Conservation (phyloP, 2,329 filamentous ascomycete species). For the Stemphylium beticola region DNA sequence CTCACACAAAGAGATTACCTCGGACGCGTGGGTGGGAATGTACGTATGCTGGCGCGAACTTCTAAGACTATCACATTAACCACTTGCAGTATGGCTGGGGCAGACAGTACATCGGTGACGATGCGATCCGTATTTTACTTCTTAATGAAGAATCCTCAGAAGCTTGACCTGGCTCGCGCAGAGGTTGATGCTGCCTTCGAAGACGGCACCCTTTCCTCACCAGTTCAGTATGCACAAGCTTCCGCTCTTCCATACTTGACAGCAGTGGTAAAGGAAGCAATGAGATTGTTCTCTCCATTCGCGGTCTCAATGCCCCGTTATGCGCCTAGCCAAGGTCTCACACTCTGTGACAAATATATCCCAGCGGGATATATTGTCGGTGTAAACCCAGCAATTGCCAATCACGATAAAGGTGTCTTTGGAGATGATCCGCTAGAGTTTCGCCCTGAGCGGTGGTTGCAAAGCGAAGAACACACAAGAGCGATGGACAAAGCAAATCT, state of each 20-base stretch:
- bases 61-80: not conserved
- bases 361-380: slow-evolving; percentile 74
- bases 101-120: slow-evolving; percentile 46
- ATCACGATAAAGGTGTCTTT: slow-evolving; percentile 2
- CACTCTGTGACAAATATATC: slow-evolving; percentile 67
- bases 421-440: slow-evolving; percentile 4
- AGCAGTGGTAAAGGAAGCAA: slow-evolving; percentile 77
- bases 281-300: slow-evolving; percentile 74
- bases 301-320: slow-evolving; percentile 75
- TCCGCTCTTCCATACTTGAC: slow-evolving; percentile 76
- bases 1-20: slow-evolving; percentile 32
- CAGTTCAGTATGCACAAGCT: slow-evolving; percentile 50
- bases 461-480: slow-evolving; percentile 7
- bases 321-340: slow-evolving; percentile 67
- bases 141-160: slow-evolving; percentile 42
- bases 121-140: slow-evolving; percentile 49
- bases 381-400: slow-evolving; percentile 69
- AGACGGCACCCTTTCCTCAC: slow-evolving; percentile 15
- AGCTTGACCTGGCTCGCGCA: slow-evolving; percentile 13
- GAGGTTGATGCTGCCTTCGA: slow-evolving; percentile 28
- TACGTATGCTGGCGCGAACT: slow-evolving; percentile 21
- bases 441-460: slow-evolving; percentile 5
- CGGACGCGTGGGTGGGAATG: slow-evolving; percentile 39
- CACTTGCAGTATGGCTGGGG: slow-evolving; percentile 39
- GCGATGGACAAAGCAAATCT: slow-evolving; percentile 6